Percentiles rank a stretch among this genome's conserved stretches.
These are phyloP conservation scores for Phanerodontia chrysosporium DNA, from an alignment of 768 basidiomycete genomes.

Conservation along the genomic window DNA sequence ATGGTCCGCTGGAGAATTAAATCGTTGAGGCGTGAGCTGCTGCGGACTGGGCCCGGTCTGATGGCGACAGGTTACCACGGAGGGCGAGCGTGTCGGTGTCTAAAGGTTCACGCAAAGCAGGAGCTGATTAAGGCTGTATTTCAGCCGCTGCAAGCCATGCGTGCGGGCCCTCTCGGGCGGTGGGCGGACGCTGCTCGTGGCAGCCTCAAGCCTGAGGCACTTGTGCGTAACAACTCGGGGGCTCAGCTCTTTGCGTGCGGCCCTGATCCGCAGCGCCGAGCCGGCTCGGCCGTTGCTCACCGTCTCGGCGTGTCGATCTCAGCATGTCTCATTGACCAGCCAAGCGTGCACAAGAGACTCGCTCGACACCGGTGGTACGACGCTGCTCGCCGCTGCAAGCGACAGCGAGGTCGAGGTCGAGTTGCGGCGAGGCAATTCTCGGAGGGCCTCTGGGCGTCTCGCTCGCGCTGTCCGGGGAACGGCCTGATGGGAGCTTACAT, in stretches of 20 bases:
- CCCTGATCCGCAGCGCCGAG: not conserved
- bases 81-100: not conserved
- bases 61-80: not conserved
- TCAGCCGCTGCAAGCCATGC: not conserved
- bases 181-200: too few relatives aligned
- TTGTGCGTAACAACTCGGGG: not conserved
- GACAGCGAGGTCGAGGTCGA: not conserved
- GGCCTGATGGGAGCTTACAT: not conserved
- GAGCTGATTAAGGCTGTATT: not conserved
- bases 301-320: not conserved
- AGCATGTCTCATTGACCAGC: too few relatives aligned
- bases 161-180: not conserved
- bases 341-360: too few relatives aligned
- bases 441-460: not conserved
- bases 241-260: too few relatives aligned
- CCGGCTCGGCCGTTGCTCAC: not conserved
- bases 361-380: conserved; percentile 1
- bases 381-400: not conserved
- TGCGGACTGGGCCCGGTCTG: not conserved
- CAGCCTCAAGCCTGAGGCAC: too few relatives aligned
- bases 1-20: not conserved
- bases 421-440: conserved; percentile 7
- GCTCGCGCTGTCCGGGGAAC: not conserved
- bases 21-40: not conserved
- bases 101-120: not conserved